Conservation (phyloP, 2,329 filamentous ascomycete genomes). For the Leptographium lundbergii region DNA sequence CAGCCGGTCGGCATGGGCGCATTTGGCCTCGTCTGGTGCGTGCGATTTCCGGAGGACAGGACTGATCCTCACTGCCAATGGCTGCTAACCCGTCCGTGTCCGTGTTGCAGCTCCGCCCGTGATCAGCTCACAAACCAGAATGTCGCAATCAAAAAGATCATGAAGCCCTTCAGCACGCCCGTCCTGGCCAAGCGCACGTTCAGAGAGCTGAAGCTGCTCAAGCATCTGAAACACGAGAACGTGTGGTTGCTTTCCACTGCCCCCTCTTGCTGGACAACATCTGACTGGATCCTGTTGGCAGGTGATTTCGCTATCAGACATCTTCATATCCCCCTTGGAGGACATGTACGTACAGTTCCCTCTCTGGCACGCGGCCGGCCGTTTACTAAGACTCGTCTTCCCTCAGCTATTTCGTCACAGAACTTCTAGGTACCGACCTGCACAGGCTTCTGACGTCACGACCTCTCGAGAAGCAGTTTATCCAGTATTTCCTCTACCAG, state of each 20-base stretch:
- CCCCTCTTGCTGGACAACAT: not conserved
- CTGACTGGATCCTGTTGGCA: constrained; percentile 18
- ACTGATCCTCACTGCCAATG: not conserved
- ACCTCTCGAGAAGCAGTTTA: constrained; percentile 97
- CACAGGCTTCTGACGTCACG: constrained; percentile 90
- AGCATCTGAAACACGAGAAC: constrained; percentile 95
- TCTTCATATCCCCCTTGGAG: constrained; percentile 97
- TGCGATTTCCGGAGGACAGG: not conserved
- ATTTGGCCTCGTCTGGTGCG: constrained; percentile 89
- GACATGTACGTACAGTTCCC: constrained; percentile 64
- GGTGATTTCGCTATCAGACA: constrained; percentile 98
- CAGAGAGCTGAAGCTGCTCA: constrained; percentile 90
- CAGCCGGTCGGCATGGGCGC: constrained; percentile 99
- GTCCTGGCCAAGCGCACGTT: constrained; percentile 97
- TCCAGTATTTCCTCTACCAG: constrained; percentile 99
- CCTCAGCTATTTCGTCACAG: constrained; percentile 87
- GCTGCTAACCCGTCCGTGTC: not conserved
- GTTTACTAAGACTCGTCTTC: not conserved
- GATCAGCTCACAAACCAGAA: constrained; percentile 95
- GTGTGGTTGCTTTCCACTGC: constrained; percentile 31
- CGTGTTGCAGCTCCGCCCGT: constrained; percentile 66
- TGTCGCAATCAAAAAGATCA: constrained; percentile 99
- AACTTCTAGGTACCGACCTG: constrained; percentile 90
- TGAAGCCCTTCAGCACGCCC: constrained; percentile 99
- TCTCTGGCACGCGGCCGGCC: not conserved